Percentiles rank a stretch among this genome's conserved stretches.
These are phyloP conservation scores for Moricandia moricandioides DNA, from an alignment of 345 rosid species.

Conservation along the genomic window DNA sequence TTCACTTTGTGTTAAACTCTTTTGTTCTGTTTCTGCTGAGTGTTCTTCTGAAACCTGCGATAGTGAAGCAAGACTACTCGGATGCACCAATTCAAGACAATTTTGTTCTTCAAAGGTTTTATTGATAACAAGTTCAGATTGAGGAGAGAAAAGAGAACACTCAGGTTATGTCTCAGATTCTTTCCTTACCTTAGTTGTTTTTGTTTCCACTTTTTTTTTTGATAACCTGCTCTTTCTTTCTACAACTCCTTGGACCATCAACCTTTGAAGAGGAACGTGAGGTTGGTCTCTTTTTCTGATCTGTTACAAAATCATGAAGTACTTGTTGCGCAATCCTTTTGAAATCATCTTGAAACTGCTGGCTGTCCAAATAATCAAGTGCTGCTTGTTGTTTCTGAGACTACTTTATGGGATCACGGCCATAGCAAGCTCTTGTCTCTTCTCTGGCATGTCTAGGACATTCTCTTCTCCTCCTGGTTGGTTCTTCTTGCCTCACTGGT, in stretches of 20 bases:
- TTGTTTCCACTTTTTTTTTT: neutral
- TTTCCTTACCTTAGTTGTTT: neutral
- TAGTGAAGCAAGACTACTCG: neutral
- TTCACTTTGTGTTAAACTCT: neutral
- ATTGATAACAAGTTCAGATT: neutral
- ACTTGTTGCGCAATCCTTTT: too few relatives aligned
- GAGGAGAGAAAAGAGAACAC: neutral
- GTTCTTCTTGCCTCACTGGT: too few relatives aligned
- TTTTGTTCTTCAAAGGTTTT: neutral
- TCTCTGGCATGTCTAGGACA: too few relatives aligned
- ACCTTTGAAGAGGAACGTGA: too few relatives aligned
- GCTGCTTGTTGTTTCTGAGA: too few relatives aligned
- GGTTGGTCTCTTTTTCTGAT: neutral
- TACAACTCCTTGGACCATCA: too few relatives aligned
- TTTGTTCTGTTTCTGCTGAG: neutral
- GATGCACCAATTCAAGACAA: neutral
- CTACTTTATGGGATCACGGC: too few relatives aligned
- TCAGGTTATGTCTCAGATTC: neutral
- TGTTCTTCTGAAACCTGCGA: neutral
- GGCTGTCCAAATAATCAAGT: too few relatives aligned
- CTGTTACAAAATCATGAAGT: too few relatives aligned
- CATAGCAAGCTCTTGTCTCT: too few relatives aligned
- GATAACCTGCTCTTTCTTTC: neutral
- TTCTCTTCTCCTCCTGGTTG: too few relatives aligned
- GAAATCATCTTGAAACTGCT: too few relatives aligned